A percentile compares a stretch with the other conserved stretches of the same genome.
Conservation (phyloP, 1,284 basidiomycete species). For the Phenoliferia sp. region DNA sequence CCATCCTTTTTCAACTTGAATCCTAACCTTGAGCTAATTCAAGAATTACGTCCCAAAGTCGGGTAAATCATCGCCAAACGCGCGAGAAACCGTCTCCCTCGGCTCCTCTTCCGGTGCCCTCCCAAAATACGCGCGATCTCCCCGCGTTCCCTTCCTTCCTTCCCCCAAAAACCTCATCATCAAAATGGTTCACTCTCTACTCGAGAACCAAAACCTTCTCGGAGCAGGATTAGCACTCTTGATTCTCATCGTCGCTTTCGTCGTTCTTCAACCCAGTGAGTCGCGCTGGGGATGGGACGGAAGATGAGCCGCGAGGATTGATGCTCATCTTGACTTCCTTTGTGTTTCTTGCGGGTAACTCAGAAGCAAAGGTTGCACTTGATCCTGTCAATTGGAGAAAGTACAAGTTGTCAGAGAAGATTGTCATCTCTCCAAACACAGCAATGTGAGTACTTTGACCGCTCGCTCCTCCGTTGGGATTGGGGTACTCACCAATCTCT, state of each 20-base stretch:
- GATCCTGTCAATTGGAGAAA: slow-evolving; percentile 71
- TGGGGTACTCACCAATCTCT: neutral
- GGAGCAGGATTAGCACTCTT: slow-evolving; percentile 25
- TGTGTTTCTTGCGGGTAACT: neutral
- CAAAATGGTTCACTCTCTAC: neutral
- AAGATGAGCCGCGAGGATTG: too few species aligned
- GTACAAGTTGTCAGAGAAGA: slow-evolving; percentile 77
- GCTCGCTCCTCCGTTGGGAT: slow-evolving; percentile 24
- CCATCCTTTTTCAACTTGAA: too few species aligned
- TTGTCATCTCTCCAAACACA: slow-evolving; percentile 86
- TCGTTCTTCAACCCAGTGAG: slow-evolving; percentile 20
- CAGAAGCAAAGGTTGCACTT: slow-evolving; percentile 54
- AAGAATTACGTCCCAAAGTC: too few species aligned
- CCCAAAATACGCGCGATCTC: too few species aligned
- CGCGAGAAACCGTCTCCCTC: too few species aligned
- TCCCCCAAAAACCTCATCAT: neutral
- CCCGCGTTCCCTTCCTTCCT: too few species aligned
- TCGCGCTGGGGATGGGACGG: too few species aligned
- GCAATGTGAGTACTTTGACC: slow-evolving; percentile 60
- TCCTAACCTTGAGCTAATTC: too few species aligned
- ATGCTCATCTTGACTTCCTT: neutral
- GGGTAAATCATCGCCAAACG: too few species aligned
- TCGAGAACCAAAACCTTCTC: slow-evolving; percentile 25
- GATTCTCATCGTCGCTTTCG: slow-evolving; percentile 25
- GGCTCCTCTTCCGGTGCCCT: too few species aligned